These are phyloP conservation scores for Ambrosiella xylebori DNA, from an alignment of 2,329 filamentous ascomycete genomes.

Conservation along the genomic window DNA sequence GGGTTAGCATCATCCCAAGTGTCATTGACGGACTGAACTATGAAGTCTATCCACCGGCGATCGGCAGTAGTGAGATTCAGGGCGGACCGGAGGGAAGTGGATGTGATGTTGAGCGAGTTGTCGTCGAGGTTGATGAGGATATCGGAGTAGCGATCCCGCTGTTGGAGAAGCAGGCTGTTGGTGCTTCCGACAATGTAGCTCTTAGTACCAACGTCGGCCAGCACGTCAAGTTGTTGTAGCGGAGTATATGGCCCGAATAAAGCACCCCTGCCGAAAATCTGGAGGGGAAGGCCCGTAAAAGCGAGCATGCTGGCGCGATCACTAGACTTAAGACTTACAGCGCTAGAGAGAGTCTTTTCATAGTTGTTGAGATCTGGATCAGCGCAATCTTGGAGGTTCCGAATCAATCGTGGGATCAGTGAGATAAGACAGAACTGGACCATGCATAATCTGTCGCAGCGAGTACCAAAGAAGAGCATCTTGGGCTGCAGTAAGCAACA, in stretches of 20 bases:
- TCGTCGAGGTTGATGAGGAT: conserved; percentile 94
- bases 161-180: conserved; percentile 82
- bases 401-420: conserved; percentile 79
- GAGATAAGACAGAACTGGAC: conserved; percentile 95
- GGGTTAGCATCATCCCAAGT: conserved; percentile 94
- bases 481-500: conserved; percentile 88
- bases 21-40: conserved; percentile 83
- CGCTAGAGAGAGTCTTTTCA: conserved; percentile 54
- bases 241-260: conserved; percentile 95
- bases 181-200: conserved; percentile 96
- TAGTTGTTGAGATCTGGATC: conserved; percentile 82
- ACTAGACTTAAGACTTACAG: conserved; percentile 77
- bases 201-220: conserved; percentile 87
- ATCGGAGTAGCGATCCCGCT: conserved; percentile 90
- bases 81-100: conserved; percentile 56
- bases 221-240: conserved; percentile 81
- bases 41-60: conserved; percentile 87
- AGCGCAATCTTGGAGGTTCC: conserved; percentile 84
- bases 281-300: conserved; percentile 88
- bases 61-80: conserved; percentile 71
- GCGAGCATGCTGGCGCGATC: conserved; percentile 76
- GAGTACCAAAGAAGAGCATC: conserved; percentile 98
- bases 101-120: conserved; percentile 67
- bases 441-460: conserved; percentile 91
- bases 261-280: conserved; percentile 90